These are phyloP conservation scores for Orbilia brochopaga DNA, from an alignment of 2,329 filamentous ascomycete species.

Conservation along the genomic window DNA sequence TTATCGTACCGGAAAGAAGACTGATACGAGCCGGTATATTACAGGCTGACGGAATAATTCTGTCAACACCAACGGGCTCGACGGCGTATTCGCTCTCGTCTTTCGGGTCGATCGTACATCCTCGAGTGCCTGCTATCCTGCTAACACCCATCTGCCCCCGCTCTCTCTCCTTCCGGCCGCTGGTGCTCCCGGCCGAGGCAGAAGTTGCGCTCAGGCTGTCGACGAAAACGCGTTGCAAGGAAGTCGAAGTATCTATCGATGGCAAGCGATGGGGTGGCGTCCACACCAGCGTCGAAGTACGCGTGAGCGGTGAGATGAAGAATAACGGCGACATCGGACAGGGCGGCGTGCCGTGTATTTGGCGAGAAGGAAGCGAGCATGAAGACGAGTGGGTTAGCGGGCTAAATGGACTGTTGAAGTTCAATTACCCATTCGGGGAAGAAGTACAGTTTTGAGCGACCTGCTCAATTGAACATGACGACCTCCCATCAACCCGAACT, in stretches of 20 bases:
- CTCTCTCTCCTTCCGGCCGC: constrained; percentile 86
- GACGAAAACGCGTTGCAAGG: constrained; percentile 75
- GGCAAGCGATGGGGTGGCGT: constrained; percentile 71
- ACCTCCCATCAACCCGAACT: no score
- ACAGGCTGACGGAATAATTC: constrained; percentile 84
- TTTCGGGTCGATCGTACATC: constrained; percentile 92
- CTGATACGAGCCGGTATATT: background rate
- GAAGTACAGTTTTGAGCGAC: constrained; percentile 55
- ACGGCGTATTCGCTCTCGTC: constrained; percentile 95
- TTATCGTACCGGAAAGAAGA: no score
- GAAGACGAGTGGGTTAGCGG: constrained; percentile 98
- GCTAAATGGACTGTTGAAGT: constrained; percentile 89
- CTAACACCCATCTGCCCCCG: constrained; percentile 94
- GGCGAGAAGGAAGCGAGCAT: constrained; percentile 62
- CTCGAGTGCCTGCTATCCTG: constrained; percentile 83
- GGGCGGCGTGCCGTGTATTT: constrained; percentile 59
- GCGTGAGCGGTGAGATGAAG: constrained; percentile 85
- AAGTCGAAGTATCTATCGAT: constrained; percentile 80
- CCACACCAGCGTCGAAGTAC: constrained; percentile 78
- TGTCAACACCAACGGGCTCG: constrained; percentile 90
- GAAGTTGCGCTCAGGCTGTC: constrained; percentile 82
- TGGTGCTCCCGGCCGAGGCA: constrained; percentile 86
- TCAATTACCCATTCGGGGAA: constrained; percentile 94
- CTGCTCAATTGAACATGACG: no score
- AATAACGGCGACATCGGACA: constrained; percentile 60